Evolutionary conservation across 2,329 filamentous ascomycete species (phyloP), one percentile per base, ranked within the genome.

Genomic region (Ophiostoma himal-ulmi): DNA sequence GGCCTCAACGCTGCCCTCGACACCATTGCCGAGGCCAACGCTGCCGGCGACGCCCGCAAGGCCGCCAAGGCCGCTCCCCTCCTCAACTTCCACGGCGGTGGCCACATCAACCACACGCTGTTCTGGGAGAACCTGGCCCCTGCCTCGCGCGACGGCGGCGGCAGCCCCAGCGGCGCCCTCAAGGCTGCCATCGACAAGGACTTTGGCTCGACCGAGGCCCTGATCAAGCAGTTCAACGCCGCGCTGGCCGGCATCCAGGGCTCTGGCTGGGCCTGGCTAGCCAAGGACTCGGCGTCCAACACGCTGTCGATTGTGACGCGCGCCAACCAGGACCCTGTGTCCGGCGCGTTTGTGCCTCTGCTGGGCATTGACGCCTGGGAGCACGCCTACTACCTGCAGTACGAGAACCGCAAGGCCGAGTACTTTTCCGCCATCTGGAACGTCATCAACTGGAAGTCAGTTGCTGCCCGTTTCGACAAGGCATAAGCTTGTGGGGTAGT

Each of bases 341-440:
- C 93, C 17, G 93, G 93, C 68, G 91, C 91, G 79, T 92, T 91
- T 79, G 85, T 88, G 77, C 94, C 94, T 52, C 84, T 97, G 67
- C 83, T 97, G 66, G 94, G 94, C 71, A 90, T 97, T 77, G 94
- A 97, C 83, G 94, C 93, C 70, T 97, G 93, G 93, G 93, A 97
- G 85, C 93, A 97, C 82, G 93, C 93, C 69, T 96, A 96, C 85
- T 96, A 96, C 83, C 85, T 97, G 73, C 92, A 97, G 84, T 97
- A 97, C 83, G 87, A 97, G 88, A 97, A 97, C 86, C 90, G 93
- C 81, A 97, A 97, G 88, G 93, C 91, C 71, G 93, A 97, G 83
- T 97, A 97, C 85, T 97, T 97, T 82, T 87, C 87, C 77, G 92
- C 92, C 71, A 91, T 97, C 79, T 97, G 94, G 94, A 92, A 96